Evolutionary conservation across 495 filamentous ascomycete species (phyloP).

Genomic region (Aspergillus sclerotiicarbonarius): DNA sequence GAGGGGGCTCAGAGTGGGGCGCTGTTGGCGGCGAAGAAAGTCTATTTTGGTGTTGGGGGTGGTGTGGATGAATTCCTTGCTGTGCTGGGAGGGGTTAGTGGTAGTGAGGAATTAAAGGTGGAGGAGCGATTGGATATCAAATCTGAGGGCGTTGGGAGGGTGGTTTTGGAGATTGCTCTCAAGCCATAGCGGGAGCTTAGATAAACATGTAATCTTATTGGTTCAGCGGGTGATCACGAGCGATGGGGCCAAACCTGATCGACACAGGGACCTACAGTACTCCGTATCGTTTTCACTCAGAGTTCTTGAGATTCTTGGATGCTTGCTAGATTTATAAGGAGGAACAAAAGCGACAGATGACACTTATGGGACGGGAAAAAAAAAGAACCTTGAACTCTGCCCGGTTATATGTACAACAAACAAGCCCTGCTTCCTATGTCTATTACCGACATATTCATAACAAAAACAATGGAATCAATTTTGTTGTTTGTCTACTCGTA

Average conservation of each 20-base stretch:
- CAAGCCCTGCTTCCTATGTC: conserved; percentile 29
- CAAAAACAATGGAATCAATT: conserved; percentile 19
- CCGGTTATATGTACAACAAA: conserved; percentile 44
- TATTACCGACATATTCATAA: conserved; percentile 22
- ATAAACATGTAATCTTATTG: conserved; percentile 3
- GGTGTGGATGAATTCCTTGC: conserved; percentile 84
- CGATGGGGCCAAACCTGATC: not conserved
- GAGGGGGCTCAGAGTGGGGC: conserved; percentile 51
- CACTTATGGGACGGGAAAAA: not conserved
- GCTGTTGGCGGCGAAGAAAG: conserved; percentile 84
- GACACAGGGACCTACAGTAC: not conserved
- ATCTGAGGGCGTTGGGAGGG: conserved; percentile 47
- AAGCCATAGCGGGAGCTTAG: not conserved
- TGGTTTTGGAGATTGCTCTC: conserved; percentile 41
- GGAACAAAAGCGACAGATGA: not conserved
- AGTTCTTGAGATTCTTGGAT: not conserved
- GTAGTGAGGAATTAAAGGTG: conserved; percentile 55
- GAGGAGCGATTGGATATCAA: conserved; percentile 60
- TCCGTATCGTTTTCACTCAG: not conserved
- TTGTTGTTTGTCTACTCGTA: conserved; percentile 37
- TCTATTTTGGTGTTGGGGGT: conserved; percentile 96
- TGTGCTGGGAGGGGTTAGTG: conserved; percentile 54
- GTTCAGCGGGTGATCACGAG: not conserved
- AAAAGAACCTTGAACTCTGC: conserved; percentile 11
- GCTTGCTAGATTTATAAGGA: not conserved